Evolutionary conservation across 139 green algal species (phyloP), one percentile per base, ranked within the genome.

Genomic region (Diplosphaera chodatii): DNA sequence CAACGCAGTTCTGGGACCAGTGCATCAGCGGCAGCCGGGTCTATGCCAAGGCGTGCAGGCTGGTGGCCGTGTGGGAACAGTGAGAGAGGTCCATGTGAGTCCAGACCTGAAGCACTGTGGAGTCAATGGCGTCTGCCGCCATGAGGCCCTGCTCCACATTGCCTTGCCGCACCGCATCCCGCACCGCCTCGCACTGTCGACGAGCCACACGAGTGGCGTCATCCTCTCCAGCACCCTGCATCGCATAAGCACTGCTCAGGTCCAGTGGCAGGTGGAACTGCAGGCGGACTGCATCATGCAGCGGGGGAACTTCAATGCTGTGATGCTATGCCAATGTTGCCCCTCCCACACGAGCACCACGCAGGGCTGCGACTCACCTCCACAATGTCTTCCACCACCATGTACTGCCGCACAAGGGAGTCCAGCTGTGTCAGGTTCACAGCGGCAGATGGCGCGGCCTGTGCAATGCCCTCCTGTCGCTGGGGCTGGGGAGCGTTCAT

Each of bases 311-410:
- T 28, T 13, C 16, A 64, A 64, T 32, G 59, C 6, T 32, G 4
- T 32, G 64, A 55, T 55, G 59, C 32, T 41, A 13, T 62, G 27
- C 20, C n/a, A n/a, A n/a, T n/a, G n/a, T n/a, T n/a, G n/a, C n/a
- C n/a, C n/a, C n/a, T n/a, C n/a, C n/a, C n/a, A n/a, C n/a, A n/a
- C n/a, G n/a, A n/a, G n/a, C n/a, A n/a, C n/a, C n/a, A 31, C 32
- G 32, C 30, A 37, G 32, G 15, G 2, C 32, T 34, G 32, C 25
- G 32, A n/a, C 22, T 29, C 62, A 67, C 66, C 41, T 71, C 71
- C 20, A 68, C 67, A 6, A 76, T 40, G 27, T 70, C 71, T 62
- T 76, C 71, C 27, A 65, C 37, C 13, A 70, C n/a, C 71, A 76
- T 71, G 64, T 71, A 76, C 29, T 71, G 63, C 28, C 64, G 40